These are phyloP conservation scores for Fusarium scirpi DNA, from an alignment of 2,329 filamentous ascomycete species.

Conservation along the genomic window DNA sequence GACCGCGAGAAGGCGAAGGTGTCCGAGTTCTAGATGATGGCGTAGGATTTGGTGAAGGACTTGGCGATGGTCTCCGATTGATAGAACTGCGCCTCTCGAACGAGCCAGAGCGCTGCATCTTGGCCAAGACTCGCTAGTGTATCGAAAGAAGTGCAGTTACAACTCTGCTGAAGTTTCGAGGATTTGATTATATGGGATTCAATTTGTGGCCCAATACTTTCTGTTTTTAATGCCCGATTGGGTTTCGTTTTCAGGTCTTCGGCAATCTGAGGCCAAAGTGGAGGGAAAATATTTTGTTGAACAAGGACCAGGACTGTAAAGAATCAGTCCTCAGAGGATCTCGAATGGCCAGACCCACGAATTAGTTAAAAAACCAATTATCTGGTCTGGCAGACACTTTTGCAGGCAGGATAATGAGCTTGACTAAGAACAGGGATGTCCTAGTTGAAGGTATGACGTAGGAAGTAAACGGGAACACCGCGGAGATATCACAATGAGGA, in stretches of 20 bases:
- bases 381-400: neutral
- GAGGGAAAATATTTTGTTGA: neutral
- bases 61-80: slow-evolving; percentile 17
- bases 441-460: slow-evolving; percentile 31
- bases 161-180: neutral
- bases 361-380: slow-evolving; percentile 4
- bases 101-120: slow-evolving; percentile 39
- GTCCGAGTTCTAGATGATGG: slow-evolving; percentile 23
- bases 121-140: slow-evolving; percentile 26
- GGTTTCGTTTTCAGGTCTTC: slow-evolving; percentile 9
- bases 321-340: slow-evolving; percentile 9
- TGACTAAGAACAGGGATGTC: slow-evolving; percentile 22
- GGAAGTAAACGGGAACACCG: slow-evolving; percentile 20
- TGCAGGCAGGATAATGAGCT: neutral
- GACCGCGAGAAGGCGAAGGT: slow-evolving; percentile 35
- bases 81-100: slow-evolving; percentile 37
- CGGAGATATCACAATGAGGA: slow-evolving; percentile 7
- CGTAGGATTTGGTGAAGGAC: slow-evolving; percentile 27
- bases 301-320: slow-evolving; percentile 30
- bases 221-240: slow-evolving; percentile 6
- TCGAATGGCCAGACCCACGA: slow-evolving; percentile 16
- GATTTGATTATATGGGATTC: slow-evolving; percentile 18
- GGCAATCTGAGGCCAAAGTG: slow-evolving; percentile 12
- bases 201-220: slow-evolving; percentile 1
- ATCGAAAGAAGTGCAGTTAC: neutral